phyloP scores from a whole-genome alignment of 768 basidiomycete genomes.

The Panus rudis region DNA sequence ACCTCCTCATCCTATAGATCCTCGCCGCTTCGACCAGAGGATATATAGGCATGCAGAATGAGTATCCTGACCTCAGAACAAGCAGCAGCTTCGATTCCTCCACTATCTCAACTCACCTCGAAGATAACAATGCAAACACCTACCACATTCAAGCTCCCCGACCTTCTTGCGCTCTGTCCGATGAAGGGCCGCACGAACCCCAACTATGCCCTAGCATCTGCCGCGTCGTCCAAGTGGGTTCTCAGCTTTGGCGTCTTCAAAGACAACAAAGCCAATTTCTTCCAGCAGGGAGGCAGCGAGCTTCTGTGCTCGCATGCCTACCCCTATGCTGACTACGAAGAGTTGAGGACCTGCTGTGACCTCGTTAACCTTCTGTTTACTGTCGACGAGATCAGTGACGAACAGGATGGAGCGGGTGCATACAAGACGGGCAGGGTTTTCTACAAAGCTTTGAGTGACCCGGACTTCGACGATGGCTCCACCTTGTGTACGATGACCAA shows the following conservation, averaged over 20 bases:
- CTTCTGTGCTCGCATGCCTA: conserved; percentile 57
- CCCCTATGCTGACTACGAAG: conserved; percentile 48
- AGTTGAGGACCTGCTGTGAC: conserved; percentile 56
- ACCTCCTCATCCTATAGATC: too few species aligned
- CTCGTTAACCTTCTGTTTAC: conserved; percentile 61
- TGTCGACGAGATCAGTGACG: conserved; percentile 64
- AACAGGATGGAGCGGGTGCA: conserved; percentile 52
- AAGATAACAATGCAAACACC: too few species aligned
- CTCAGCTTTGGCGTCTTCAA: conserved; percentile 52
- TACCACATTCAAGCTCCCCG: conserved; percentile 42
- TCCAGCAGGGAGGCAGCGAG: conserved; percentile 53
- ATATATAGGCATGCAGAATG: too few species aligned
- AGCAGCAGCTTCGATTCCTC: too few species aligned
- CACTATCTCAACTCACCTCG: too few species aligned
- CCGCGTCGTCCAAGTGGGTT: conserved; percentile 56
- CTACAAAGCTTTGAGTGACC: conserved; percentile 44
- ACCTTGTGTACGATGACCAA: conserved; percentile 51
- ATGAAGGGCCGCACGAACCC: conserved; percentile 48
- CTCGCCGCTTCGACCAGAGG: too few species aligned
- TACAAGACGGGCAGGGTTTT: conserved; percentile 45
- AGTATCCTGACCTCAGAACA: too few species aligned
- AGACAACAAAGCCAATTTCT: conserved; percentile 57
- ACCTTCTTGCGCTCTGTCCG: conserved; percentile 41
- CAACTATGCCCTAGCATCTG: conserved; percentile 46
- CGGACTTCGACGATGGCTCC: conserved; percentile 49